Evolutionary conservation across 345 rosid genomes (phyloP), one percentile per base, ranked within the genome.

Genomic region (Gossypium anomalum): DNA sequence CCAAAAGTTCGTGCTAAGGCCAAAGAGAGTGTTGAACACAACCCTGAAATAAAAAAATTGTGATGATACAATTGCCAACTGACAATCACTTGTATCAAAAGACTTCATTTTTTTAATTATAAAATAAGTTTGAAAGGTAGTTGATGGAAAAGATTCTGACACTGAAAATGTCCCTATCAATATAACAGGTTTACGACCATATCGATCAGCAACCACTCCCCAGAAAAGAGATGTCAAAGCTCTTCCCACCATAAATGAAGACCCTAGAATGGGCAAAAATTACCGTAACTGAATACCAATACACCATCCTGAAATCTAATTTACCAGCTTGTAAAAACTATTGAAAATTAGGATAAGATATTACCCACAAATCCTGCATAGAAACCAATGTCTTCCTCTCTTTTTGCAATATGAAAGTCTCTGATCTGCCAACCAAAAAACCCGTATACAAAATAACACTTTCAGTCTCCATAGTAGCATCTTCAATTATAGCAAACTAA

Each of bases 211-310:
- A 70, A 90, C 63, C 72, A 87, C 67, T 58, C 97, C 97, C 97
- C 95, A 89, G 57, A 82, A 47, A 48, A 92, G 68, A 45, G 92
- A 92, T 66, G 97, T 92, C 82, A 89, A 80, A 57, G 92, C 91
- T 84, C 97, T 87, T 80, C 97, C 97, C 56, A 92, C 76, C 97
- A 90, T 92, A 78, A 89, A 92, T 23, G 97, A 87, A 78, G 95
- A 86, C 71, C 89, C 97, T 92, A 75, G 55, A 10, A 34, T n/a
- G 49, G 9, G 49, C 10, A 57, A 66, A 75, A 55, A 25, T 20
- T 67, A n/a, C 2, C 52, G 38, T 9, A 34, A 38, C 20, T 9
- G 3, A 64, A 14, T 53, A 62, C 20, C 7, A 29, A 44, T 10
- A 3, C 48, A 20, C 22, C 62, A 20, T 45, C 22, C 6, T 27